Evolutionary conservation across 306 rosid species (phyloP).

Genomic region (Trichosanthes truncata): DNA sequence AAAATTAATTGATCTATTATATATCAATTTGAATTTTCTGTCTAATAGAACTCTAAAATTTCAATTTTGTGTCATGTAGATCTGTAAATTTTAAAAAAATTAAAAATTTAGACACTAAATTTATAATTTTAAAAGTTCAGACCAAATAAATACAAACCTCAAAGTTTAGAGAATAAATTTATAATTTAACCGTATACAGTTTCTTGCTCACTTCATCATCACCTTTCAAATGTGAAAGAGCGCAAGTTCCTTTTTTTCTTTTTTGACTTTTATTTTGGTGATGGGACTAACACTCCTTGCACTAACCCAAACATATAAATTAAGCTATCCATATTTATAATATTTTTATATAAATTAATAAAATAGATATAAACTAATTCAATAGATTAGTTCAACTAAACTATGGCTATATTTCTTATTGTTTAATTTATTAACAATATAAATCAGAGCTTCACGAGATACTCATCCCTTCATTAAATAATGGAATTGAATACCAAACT

Average conservation of each 20-base stretch:
- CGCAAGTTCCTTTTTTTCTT: background rate
- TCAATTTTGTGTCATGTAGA: too few relatives aligned
- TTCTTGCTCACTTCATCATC: background rate
- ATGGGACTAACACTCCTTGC: background rate
- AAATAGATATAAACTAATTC: background rate
- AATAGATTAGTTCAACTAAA: background rate
- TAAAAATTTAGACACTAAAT: too few relatives aligned
- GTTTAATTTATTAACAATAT: background rate
- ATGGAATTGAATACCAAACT: background rate
- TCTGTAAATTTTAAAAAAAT: too few relatives aligned
- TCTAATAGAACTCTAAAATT: too few relatives aligned
- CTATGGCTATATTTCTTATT: background rate
- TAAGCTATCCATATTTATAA: background rate
- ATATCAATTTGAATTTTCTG: too few relatives aligned
- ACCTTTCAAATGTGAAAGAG: background rate
- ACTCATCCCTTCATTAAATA: background rate
- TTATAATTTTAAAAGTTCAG: too few relatives aligned
- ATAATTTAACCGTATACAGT: too few relatives aligned
- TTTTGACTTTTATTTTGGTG: background rate
- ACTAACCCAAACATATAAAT: background rate
- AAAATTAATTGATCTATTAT: too few relatives aligned
- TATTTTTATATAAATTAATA: background rate
- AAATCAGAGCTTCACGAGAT: background rate
- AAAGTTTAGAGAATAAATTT: too few relatives aligned
- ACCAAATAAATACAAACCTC: too few relatives aligned